Evolutionary conservation across 805 yeast genomes (phyloP), one percentile per base, ranked within the genome.

Genomic region (Starmerella apicola): DNA sequence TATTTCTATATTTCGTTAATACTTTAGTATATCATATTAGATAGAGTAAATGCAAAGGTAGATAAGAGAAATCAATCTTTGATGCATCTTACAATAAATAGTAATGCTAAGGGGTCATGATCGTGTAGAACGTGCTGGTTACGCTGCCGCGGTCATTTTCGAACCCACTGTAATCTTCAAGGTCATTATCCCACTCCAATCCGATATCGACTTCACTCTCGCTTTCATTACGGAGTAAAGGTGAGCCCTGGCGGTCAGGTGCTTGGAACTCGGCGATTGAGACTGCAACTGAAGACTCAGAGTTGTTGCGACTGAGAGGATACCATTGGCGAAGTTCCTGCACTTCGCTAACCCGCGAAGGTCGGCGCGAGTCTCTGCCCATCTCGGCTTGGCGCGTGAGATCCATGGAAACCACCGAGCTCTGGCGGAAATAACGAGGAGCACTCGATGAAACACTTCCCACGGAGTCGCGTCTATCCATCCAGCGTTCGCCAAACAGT

Each of bases 351-450:
- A 51, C 45, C 12, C 36, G 44, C 18, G 52, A 46, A 7, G 46
- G 41, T 27, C 49, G 36, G n/a, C 51, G 34, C 22, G 48, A 30
- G 12, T 25, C 42, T 19, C 24, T 34, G 7, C 36, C 26, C 13
- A 19, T 16, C 7, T 24, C 39, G 15, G 38, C 45, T 31, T 49
- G 53, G n/a, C 51, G 45, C 10, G 30, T 38, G 7, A 52, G 38
- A 32, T 51, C 56, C 19, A 51, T 46, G 40, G 50, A 45, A 3
- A 52, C 54, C 7, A 52, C 37, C 17, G 51, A 45, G 22, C 53
- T 40, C 38, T 52, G 56, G 13, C 56, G 49, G 50, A 42, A 51
- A 38, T 42, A 50, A 17, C 54, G 46, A 26, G 48, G 38, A n/a
- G 29, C 15, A 3, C 18, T 12, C 2, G 32, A 15, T 10, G 26